These are phyloP conservation scores for Suillus variegatus DNA, from an alignment of 768 basidiomycete genomes.

Conservation along the genomic window DNA sequence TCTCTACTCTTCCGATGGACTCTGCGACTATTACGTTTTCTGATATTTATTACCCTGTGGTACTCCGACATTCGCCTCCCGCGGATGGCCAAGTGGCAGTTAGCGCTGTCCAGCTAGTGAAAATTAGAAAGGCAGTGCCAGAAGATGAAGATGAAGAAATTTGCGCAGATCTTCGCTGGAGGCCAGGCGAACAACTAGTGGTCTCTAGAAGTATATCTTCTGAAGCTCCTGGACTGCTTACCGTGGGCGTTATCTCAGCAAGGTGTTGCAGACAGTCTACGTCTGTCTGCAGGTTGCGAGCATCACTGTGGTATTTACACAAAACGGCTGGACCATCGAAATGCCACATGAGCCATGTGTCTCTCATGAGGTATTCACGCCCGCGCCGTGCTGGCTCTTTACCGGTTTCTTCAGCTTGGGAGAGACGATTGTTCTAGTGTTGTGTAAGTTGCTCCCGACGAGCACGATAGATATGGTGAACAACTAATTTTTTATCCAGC, in stretches of 20 bases:
- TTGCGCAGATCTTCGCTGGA: slow-evolving; percentile 58
- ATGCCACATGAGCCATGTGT: slow-evolving; percentile 52
- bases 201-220: slow-evolving; percentile 62
- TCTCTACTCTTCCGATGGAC: slow-evolving; percentile 62
- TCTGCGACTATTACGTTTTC: slow-evolving; percentile 63
- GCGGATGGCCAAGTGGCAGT: slow-evolving; percentile 15
- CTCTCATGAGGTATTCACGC: slow-evolving; percentile 33
- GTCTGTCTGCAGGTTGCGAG: slow-evolving; percentile 32
- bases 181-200: slow-evolving; percentile 50
- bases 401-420: slow-evolving; percentile 51
- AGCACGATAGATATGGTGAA: slow-evolving; percentile 2
- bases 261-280: slow-evolving; percentile 5
- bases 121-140: slow-evolving; percentile 49
- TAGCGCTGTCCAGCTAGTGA: slow-evolving; percentile 31
- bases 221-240: slow-evolving; percentile 48
- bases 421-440: slow-evolving; percentile 48
- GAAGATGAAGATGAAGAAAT: slow-evolving; percentile 26
- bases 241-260: slow-evolving; percentile 42
- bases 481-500: slow-evolving; percentile 34
- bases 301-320: slow-evolving; percentile 53
- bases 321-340: slow-evolving; percentile 69
- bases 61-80: slow-evolving; percentile 45
- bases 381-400: slow-evolving; percentile 58
- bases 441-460: slow-evolving; percentile 38
- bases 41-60: slow-evolving; percentile 46